Base-by-base conservation (phyloP, 2,329 filamentous ascomycete species). In the Xylaria sp. region DNA sequence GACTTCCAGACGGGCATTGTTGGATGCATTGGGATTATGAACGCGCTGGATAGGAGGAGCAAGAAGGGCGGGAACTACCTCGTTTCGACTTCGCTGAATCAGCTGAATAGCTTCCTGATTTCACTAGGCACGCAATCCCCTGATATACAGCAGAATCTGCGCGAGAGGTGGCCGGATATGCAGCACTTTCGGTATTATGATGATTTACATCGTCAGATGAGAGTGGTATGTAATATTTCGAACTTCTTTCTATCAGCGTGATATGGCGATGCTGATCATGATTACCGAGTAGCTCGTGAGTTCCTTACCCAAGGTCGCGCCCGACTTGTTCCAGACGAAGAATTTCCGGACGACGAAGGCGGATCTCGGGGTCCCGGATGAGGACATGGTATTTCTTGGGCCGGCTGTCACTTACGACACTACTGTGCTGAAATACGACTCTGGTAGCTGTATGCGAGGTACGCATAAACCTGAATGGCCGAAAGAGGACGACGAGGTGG, bases 1-100 rank as follows among this genome's bases (percentile, higher is more conserved):
- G 76, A 78, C 69, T 78, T 76, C 52, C 75, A 77, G 69, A 78
- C 76, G 7, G 76, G 76, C 4, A 76, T 78, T 54, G 74, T 76
- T 3, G 77, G 76, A 1, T 77, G 74, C 61, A 68, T 77, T 28
- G 77, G 67, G 8, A 74, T 78, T 65, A 75, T 78, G 70, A 74
- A 75, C 59, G 76, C 76, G 13, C 58, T 78, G 15, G 70, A 75
- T n/a, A 63, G 66, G 52, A 67, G 76, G 46, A 72, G 70, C 23
- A 72, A 66, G 54, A 67, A 68, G 18, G 76, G 76, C 12, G 76
- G 76, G 6, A 78, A 74, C 39, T 78, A 78, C 25, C 76, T 78
- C 13, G 77, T 78, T 13, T 78, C 76, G 25, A 73, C 72, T 64
- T 79, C 77, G 39, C 67, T 79, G 15, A 78, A 75, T 54, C 76